Evolutionary conservation across 2,329 filamentous ascomycete species (phyloP).

Genomic region (Lasiodiplodia gonubiensis): DNA sequence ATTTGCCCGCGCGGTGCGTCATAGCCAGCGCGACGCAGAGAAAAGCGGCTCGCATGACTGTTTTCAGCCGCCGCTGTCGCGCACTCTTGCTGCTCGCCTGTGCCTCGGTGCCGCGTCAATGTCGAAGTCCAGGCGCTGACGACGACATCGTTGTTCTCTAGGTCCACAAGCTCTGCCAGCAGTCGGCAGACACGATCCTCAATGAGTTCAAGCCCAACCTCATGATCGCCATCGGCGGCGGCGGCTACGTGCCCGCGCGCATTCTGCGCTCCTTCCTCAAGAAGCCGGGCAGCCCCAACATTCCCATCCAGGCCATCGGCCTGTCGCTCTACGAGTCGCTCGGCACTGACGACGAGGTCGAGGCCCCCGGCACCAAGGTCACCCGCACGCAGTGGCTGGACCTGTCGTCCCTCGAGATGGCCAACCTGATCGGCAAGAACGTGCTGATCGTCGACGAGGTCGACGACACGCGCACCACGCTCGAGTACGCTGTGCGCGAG

Average conservation of each 20-base stretch:
- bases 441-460: conserved; percentile 95
- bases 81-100: background rate
- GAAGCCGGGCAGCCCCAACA: conserved; percentile 83
- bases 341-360: conserved; percentile 65
- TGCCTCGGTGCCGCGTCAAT: background rate
- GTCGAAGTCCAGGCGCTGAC: conserved; percentile 6
- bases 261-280: conserved; percentile 99
- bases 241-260: conserved; percentile 94
- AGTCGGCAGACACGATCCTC: conserved; percentile 80
- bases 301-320: conserved; percentile 98
- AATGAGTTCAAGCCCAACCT: conserved; percentile 88
- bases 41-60: background rate
- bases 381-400: conserved; percentile 99
- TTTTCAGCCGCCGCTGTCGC: background rate
- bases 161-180: conserved; percentile 97
- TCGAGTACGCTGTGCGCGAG: conserved; percentile 92
- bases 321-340: conserved; percentile 95
- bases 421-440: conserved; percentile 87
- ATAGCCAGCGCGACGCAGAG: conserved; percentile 5
- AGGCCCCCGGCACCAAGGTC: conserved; percentile 88
- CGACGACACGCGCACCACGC: conserved; percentile 90
- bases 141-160: conserved; percentile 47
- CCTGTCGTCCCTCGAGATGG: conserved; percentile 82
- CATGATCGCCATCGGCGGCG: conserved; percentile 97
- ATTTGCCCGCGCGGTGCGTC: background rate